Percentiles rank a stretch among this genome's conserved stretches.
phyloP scores from a whole-genome alignment of 306 rosid species.

The Vachellia pachyceras region DNA sequence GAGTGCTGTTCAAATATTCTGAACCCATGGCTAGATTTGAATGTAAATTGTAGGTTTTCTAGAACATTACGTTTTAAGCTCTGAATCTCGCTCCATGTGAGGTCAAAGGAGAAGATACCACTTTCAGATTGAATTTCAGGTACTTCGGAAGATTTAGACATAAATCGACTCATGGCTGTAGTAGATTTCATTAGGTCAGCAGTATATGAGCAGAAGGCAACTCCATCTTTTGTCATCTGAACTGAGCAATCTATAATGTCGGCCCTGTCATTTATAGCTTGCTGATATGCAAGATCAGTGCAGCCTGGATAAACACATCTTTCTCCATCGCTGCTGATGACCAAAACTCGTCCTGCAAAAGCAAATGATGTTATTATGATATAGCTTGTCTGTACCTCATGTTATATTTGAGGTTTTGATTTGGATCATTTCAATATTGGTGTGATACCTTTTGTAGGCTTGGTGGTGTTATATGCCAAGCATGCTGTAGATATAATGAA shows the following conservation, averaged over 20 bases:
- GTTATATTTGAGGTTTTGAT: background rate
- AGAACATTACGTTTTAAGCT: conserved; percentile 66
- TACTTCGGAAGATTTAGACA: conserved; percentile 48
- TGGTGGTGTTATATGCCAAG: conserved; percentile 57
- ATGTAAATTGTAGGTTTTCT: background rate
- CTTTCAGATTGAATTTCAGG: conserved; percentile 68
- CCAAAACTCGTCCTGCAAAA: conserved; percentile 58
- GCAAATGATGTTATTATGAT: background rate
- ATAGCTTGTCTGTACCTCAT: background rate
- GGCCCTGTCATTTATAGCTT: conserved; percentile 73
- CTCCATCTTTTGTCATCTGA: conserved; percentile 87
- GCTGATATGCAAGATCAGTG: conserved; percentile 85
- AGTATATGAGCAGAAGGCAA: conserved; percentile 66
- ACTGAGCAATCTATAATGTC: conserved; percentile 93
- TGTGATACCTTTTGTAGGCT: conserved; percentile 56
- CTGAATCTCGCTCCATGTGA: conserved; percentile 83
- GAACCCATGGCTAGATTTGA: background rate
- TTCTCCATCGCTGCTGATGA: conserved; percentile 82
- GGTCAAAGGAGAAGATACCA: conserved; percentile 86
- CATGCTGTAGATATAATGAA: conserved; percentile 61
- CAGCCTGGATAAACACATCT: conserved; percentile 80
- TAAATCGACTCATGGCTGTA: conserved; percentile 62
- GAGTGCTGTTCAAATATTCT: conserved; percentile 28
- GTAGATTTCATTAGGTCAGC: conserved; percentile 60
- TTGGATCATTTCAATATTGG: conserved; percentile 11